A percentile compares a stretch with the other conserved stretches of the same genome.
These are phyloP conservation scores for Nymphaea thermarum DNA, from an alignment of 164 flowering plant genomes.

Conservation along the genomic window DNA sequence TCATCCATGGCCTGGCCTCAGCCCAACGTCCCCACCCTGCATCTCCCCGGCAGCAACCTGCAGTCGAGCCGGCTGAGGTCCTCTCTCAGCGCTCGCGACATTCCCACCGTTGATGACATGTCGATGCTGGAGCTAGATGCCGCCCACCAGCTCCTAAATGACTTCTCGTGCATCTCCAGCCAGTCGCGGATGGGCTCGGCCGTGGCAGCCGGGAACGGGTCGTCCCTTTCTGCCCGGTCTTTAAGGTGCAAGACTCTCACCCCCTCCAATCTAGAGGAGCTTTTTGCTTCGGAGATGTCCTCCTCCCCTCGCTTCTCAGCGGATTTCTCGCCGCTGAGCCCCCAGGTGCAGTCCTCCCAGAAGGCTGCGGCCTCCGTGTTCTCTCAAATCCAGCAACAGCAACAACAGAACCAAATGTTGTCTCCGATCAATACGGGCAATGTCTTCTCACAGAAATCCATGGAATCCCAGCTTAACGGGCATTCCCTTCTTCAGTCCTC, in stretches of 20 bases:
- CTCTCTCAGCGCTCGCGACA: slow-evolving; percentile 77
- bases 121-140: slow-evolving; percentile 50
- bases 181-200: slow-evolving; percentile 30
- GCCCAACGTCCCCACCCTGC: slow-evolving; percentile 74
- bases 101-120: slow-evolving; percentile 37
- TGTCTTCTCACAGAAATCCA: slow-evolving; percentile 48
- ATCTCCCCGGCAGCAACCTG: slow-evolving; percentile 82
- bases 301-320: slow-evolving; percentile 45
- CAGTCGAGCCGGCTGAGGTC: slow-evolving; percentile 88
- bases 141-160: slow-evolving; percentile 48
- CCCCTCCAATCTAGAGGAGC: slow-evolving; percentile 80
- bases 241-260: slow-evolving; percentile 42
- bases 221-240: slow-evolving; percentile 15
- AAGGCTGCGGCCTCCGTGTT: slow-evolving; percentile 41
- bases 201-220: slow-evolving; percentile 16
- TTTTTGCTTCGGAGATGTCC: slow-evolving; percentile 39
- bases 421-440: slow-evolving; percentile 62
- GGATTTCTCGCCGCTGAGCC: background rate
- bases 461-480: slow-evolving; percentile 26
- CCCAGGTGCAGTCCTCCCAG: slow-evolving; percentile 19
- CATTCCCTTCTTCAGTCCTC: slow-evolving; percentile 52
- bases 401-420: slow-evolving; percentile 61
- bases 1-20: slow-evolving; percentile 62
- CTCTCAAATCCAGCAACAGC: slow-evolving; percentile 79
- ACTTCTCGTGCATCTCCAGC: slow-evolving; percentile 33